Evolutionary conservation across 1,284 basidiomycete species (phyloP), one percentile per base, ranked within the genome.

Genomic region (Retiboletus flavoniger): DNA sequence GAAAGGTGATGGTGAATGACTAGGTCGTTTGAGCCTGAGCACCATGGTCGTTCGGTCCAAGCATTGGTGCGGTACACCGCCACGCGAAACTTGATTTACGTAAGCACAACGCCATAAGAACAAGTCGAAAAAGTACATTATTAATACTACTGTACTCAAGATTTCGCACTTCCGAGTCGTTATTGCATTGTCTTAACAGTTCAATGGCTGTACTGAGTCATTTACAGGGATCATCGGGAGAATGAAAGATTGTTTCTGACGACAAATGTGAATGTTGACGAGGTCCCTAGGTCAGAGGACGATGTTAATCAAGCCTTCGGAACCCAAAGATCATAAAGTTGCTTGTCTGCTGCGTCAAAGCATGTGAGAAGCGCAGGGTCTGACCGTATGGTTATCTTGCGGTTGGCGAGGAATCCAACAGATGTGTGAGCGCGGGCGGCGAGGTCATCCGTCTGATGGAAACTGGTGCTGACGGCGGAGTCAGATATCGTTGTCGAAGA

Each of bases 291-390:
- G 7, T 38, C 34, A 32, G 14, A 16, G 13, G 31, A 31, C 6
- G 24, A 13, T 6, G 14, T n/a, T n/a, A 14, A 28, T 67, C 57
- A 68, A 34, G 47, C 34, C 51, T 68, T 81, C 8, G 85, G 84
- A 34, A 75, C 85, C 88, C 89, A 91, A 10, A 90, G 73, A 47
- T 83, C 80, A 61, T 90, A 89, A 28, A 91, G 73, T 59, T 88
- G 85, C 68, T 78, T 84, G 71, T 91, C 89, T 28, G 76, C 69
- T 19, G 81, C 77, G 64, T 91, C 87, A 63, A 91, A 91, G 61
- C 81, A 87, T 35, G 86, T 87, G 51, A 83, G 66, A 35, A 89
- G 71, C 6, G 84, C 72, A 10, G 84, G 80, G 65, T 91, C 87
- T 26, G 81, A 74, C 34, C 83, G 81, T 61, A 89, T 78, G 24